phyloP scores from a whole-genome alignment of 306 rosid species.

The Argentina anserina region DNA sequence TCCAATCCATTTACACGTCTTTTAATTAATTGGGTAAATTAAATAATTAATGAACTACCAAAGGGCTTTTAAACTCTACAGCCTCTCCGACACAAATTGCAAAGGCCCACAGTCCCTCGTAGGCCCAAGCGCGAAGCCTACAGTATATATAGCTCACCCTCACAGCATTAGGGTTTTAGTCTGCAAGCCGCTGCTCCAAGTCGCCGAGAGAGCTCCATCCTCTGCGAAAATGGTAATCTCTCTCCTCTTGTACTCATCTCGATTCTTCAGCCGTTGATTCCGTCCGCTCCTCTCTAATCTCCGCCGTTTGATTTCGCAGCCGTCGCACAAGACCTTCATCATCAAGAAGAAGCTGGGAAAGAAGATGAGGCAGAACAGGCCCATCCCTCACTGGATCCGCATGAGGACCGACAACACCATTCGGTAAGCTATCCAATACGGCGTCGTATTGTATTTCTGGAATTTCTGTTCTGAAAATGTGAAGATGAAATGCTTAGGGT shows the following conservation, averaged over 20 bases:
- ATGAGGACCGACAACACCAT: constrained; percentile 82
- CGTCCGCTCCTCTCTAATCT: neutral
- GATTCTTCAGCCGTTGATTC: neutral
- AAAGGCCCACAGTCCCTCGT: neutral
- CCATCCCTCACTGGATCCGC: constrained; percentile 85
- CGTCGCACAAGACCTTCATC: constrained; percentile 81
- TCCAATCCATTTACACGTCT: too few species aligned
- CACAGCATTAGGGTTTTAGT: neutral
- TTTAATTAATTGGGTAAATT: too few species aligned
- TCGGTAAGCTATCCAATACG: constrained; percentile 32
- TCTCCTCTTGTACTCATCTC: neutral
- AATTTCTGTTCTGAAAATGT: neutral
- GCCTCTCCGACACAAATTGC: too few species aligned
- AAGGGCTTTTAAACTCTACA: too few species aligned
- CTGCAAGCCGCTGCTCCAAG: constrained; percentile 12
- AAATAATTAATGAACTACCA: too few species aligned
- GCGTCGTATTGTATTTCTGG: neutral
- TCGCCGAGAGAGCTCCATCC: constrained; percentile 8
- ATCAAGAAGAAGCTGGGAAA: constrained; percentile 92
- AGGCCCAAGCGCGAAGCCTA: neutral
- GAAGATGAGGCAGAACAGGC: constrained; percentile 96
- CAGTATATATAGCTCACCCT: constrained; percentile 2
- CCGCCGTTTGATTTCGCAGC: constrained; percentile 31
- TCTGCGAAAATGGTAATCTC: constrained; percentile 45
- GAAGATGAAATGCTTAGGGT: neutral